These are phyloP conservation scores for Cutaneotrichosporon arboriforme DNA, from an alignment of 1,284 basidiomycete genomes.

Conservation along the genomic window DNA sequence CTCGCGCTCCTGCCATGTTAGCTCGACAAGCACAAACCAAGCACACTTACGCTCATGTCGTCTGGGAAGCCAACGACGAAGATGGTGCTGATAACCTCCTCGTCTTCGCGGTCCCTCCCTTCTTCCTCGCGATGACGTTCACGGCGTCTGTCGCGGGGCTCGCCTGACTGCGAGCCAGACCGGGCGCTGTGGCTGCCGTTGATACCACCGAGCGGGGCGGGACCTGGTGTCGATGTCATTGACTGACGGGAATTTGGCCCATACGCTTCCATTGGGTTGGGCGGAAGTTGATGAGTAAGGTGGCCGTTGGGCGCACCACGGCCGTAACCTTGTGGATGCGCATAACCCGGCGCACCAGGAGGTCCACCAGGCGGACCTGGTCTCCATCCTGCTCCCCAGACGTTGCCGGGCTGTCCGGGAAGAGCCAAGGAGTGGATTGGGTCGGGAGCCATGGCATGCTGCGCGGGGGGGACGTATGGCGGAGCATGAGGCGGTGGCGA, in stretches of 20 bases:
- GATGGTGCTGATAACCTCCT: conserved; percentile 94
- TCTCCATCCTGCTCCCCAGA: conserved; percentile 19
- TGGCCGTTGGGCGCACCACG: conserved; percentile 17
- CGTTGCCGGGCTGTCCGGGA: conserved; percentile 10
- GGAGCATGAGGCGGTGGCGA: conserved; percentile 41
- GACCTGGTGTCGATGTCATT: conserved; percentile 18
- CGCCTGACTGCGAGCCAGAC: conserved; percentile 15
- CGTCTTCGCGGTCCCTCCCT: conserved; percentile 39
- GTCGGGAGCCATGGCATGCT: conserved; percentile 45
- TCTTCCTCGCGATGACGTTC: conserved; percentile 25
- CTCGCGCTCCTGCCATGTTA: conserved; percentile 71
- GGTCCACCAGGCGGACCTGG: conserved; percentile 11
- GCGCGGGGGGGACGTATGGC: conserved; percentile 41
- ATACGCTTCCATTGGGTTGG: conserved; percentile 22
- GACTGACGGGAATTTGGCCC: conserved; percentile 20
- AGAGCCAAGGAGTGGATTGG: conserved; percentile 34
- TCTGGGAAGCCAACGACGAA: conserved; percentile 99
- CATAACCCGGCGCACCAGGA: conserved; percentile 7
- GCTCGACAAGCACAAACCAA: background rate
- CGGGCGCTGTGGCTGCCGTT: conserved; percentile 11
- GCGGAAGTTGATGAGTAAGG: conserved; percentile 17
- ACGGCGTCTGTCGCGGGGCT: conserved; percentile 17
- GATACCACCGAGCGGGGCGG: conserved; percentile 7
- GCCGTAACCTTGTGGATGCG: conserved; percentile 8
- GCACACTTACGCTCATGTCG: conserved; percentile 82